Evolutionary conservation across 352 stramenopile species (phyloP), one percentile per base, ranked within the genome.

Genomic region (Vaucheria bursata): DNA sequence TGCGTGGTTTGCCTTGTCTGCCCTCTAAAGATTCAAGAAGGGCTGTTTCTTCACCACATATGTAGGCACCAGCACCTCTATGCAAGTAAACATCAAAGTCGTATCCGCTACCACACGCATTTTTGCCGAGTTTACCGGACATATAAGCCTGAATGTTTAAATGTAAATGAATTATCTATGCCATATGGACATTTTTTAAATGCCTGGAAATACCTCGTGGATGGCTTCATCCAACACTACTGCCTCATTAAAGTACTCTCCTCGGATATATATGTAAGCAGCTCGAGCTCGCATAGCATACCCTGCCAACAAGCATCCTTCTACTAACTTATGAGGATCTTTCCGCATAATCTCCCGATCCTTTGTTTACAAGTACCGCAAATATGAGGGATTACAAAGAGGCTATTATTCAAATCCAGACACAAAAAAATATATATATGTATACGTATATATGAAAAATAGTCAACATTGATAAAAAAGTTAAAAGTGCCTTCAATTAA

Each of bases 261-360:
- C 96, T 74, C 96, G 92, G 85, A 99, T 99, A 90, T 99, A 99
- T 85, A 99, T 99, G 89, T 99, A 99, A 34, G 94, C 95, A 35
- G 96, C 96, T 73, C 96, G 89, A 2, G 96, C 96, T 38, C 96
- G 90, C 96, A 99, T 99, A 36, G 95, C 96, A 85, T 97, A 99
- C 25, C 96, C 96, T 0, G 96, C 93, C 40, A 99, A 79, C 25
- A 99, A 86, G 79, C 94, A 98, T 50, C 96, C 96, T 82, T 99
- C 96, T 18, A 99, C 90, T 52, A 99, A 88, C 88, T 99, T 99
- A 89, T 99, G 96, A 50, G 96, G 96, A 85, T 99, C 96, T 86
- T 99, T 99, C 73, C 96, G 92, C 94, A 99, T 99, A 85, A 99
- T 99, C 88, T 99, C 96, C 52, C 96, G 92, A 86, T 99, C 96